Evolutionary conservation across 208 protist species (phyloP), one percentile per base, ranked within the genome.

Genomic region (Crithidia acanthocephali): DNA sequence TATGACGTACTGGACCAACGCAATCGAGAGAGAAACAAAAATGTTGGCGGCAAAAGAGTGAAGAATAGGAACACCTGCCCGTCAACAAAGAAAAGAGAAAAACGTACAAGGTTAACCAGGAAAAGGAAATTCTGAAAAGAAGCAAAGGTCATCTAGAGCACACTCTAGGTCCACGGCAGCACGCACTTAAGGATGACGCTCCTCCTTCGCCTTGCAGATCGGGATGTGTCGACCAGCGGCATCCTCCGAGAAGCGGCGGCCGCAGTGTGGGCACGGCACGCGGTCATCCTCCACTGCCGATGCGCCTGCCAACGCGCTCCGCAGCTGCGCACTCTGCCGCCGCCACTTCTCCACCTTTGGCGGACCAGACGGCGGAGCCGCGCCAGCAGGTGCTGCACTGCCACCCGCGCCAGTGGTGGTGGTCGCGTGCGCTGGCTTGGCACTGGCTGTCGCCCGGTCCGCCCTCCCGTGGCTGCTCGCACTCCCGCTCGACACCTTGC

Each of bases 191-290:
- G 48, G 45, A 23, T 42, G 45, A 27, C 77, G 60, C n/a, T 67
- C 25, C 10, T 63, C 35, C 56, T 50, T 68, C 23, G 62, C 33
- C 22, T 65, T 75, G 61, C 86, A 88, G 2, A 79, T 56, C 0
- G 76, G 72, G 32, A 87, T 84, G 61, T 89, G 81, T 2, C 83
- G 71, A 10, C 67, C 81, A 13, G 83, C 83, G 13, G 72, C 67
- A 27, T 78, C 69, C n/a, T 63, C 47, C 22, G 80, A 66, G 55
- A 88, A 91, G 37, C 75, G 74, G 2, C 83, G 74, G 7, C 80
- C 74, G 64, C 86, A 91, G 16, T 72, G 48, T 5, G 83, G 78
- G 47, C 83, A 91, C 44, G 15, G 44, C 47, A 91, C 80, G 2
- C 83, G 76, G 62, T 91, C 83, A 37, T 86, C 83, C 32, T 68